A percentile compares a stretch with the other conserved stretches of the same genome.
These are phyloP conservation scores for Paracoccidioides lutzii DNA, from an alignment of 2,329 filamentous ascomycete genomes.

Conservation along the genomic window DNA sequence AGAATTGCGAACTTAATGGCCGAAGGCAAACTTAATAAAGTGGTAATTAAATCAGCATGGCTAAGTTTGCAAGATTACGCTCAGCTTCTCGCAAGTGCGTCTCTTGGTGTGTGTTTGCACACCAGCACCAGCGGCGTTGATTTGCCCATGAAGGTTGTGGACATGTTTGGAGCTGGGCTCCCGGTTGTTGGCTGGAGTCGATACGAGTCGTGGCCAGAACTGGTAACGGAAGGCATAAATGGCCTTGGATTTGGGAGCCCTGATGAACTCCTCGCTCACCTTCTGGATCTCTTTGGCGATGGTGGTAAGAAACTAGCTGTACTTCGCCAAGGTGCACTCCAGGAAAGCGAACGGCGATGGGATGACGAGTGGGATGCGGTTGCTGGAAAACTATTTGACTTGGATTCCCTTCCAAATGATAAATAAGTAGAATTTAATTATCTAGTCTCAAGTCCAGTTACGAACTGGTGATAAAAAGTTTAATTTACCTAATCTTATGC, in stretches of 20 bases:
- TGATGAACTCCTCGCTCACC: constrained; percentile 48
- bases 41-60: constrained; percentile 71
- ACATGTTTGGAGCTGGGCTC: constrained; percentile 93
- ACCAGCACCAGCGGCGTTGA: constrained; percentile 91
- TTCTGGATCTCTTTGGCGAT: constrained; percentile 52
- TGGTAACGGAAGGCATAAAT: constrained; percentile 79
- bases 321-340: constrained; percentile 56
- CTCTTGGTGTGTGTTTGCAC: constrained; percentile 82
- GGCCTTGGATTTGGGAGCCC: constrained; percentile 71
- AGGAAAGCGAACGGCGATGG: constrained; percentile 70
- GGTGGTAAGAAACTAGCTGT: constrained; percentile 41
- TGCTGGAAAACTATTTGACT: constrained; percentile 61
- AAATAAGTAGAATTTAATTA: not conserved
- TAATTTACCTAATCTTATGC: no score
- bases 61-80: constrained; percentile 77
- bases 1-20: constrained; percentile 50
- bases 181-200: constrained; percentile 76
- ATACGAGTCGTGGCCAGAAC: constrained; percentile 79
- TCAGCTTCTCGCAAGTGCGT: constrained; percentile 65
- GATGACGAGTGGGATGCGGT: constrained; percentile 85
- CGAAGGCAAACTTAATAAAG: constrained; percentile 51
- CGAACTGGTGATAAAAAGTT: no score
- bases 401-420: constrained; percentile 25
- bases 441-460: no score
- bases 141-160: constrained; percentile 96